phyloP scores from a whole-genome alignment of 2,329 filamentous ascomycete genomes.

The Aspergillus novofumigatus region DNA sequence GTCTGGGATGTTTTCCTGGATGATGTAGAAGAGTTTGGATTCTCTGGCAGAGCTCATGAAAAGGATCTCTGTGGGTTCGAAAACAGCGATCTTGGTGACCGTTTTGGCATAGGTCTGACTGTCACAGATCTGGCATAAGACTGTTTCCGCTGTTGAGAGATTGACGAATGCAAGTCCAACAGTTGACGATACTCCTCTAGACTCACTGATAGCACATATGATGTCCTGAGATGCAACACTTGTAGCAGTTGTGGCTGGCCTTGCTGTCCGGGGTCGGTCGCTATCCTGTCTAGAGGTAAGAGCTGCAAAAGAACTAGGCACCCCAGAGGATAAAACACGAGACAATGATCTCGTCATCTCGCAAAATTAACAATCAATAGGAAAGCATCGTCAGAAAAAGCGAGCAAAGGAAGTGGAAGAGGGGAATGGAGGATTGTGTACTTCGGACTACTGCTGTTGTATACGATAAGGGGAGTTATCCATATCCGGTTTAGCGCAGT shows the following conservation, averaged over 20 bases:
- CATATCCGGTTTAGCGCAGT: constrained; percentile 19
- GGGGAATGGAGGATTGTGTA: not conserved
- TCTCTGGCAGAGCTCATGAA: constrained; percentile 70
- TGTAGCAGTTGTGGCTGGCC: constrained; percentile 53
- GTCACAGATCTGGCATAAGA: constrained; percentile 87
- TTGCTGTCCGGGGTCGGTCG: constrained; percentile 49
- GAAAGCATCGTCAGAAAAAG: not conserved
- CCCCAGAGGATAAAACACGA: constrained; percentile 6
- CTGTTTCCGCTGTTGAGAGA: constrained; percentile 74
- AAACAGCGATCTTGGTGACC: constrained; percentile 78
- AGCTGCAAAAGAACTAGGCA: constrained; percentile 17
- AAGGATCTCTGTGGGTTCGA: constrained; percentile 73
- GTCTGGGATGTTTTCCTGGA: constrained; percentile 66
- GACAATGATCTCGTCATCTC: constrained; percentile 2
- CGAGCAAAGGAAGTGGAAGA: not conserved
- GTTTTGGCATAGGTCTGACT: constrained; percentile 88
- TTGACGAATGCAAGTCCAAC: constrained; percentile 87
- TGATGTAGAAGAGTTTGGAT: constrained; percentile 69
- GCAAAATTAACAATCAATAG: not conserved
- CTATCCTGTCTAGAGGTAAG: constrained; percentile 33
- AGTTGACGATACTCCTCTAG: constrained; percentile 77
- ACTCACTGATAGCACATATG: constrained; percentile 84
- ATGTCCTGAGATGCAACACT: constrained; percentile 62
- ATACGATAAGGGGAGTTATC: constrained; percentile 3
- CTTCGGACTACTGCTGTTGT: not conserved